phyloP scores from a whole-genome alignment of 768 basidiomycete genomes.

The Termitomyces heimii region DNA sequence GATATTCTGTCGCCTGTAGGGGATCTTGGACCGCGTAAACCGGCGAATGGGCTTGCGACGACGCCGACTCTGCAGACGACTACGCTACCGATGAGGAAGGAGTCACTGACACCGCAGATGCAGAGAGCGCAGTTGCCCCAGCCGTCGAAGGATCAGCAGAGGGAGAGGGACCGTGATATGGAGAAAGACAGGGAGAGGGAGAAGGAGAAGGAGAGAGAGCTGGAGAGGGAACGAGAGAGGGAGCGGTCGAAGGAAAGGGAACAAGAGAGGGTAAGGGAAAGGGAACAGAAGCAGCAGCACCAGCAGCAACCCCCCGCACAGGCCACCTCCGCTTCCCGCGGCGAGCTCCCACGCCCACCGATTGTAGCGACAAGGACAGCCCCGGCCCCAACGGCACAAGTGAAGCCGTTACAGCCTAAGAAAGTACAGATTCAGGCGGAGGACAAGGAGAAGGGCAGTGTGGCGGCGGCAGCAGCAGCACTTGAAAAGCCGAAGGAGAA shows the following conservation, averaged over 20 bases:
- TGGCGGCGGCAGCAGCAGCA: conserved; percentile 66
- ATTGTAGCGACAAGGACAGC: conserved; percentile 40
- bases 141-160: conserved; percentile 26
- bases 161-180: conserved; percentile 25
- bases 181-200: conserved; percentile 17
- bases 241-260: conserved; percentile 15
- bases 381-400: conserved; percentile 45
- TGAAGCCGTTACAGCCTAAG: conserved; percentile 79
- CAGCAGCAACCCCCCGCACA: conserved; percentile 12
- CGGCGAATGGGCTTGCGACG: conserved; percentile 46
- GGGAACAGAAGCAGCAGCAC: conserved; percentile 26
- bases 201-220: conserved; percentile 19
- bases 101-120: conserved; percentile 29
- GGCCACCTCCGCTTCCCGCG: conserved; percentile 13
- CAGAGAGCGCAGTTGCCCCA: conserved; percentile 11
- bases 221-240: conserved; percentile 16
- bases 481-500: conserved; percentile 77
- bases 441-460: conserved; percentile 43
- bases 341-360: conserved; percentile 26
- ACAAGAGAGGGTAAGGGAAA: conserved; percentile 20
- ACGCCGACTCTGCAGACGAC: conserved; percentile 21
- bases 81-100: conserved; percentile 41
- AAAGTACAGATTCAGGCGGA: conserved; percentile 59
- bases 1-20: conserved; percentile 58
- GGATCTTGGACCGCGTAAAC: conserved; percentile 60